These are phyloP conservation scores for Penicillium sp. DNA, from an alignment of 2,329 filamentous ascomycete species.

Conservation along the genomic window DNA sequence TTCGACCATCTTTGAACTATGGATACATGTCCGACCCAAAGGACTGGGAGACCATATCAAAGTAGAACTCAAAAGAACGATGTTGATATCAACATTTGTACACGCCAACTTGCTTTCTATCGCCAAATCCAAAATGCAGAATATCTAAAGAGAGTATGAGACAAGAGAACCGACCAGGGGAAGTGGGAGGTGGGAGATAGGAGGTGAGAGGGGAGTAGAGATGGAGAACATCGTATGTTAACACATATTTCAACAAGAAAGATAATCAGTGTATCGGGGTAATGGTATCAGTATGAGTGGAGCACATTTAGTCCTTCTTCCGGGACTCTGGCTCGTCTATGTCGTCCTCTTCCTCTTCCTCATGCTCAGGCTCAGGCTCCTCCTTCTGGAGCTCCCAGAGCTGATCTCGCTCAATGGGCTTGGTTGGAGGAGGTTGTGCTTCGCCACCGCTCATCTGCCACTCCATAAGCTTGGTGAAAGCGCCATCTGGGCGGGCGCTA, in stretches of 20 bases:
- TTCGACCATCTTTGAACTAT: not conserved
- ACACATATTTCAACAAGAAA: not conserved
- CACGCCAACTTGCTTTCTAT: constrained; percentile 19
- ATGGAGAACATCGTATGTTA: constrained; percentile 2
- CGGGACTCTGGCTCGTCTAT: constrained; percentile 14
- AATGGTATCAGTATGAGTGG: not conserved
- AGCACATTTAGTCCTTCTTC: constrained; percentile 20
- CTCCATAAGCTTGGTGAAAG: constrained; percentile 95
- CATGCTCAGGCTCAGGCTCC: constrained; percentile 36
- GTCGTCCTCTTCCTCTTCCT: constrained; percentile 30
- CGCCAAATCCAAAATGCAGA: constrained; percentile 8
- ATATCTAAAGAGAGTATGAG: constrained; percentile 4
- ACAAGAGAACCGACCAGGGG: constrained; percentile 1
- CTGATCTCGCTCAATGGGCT: constrained; percentile 48
- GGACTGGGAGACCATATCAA: not conserved
- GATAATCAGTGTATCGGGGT: not conserved
- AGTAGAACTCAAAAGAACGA: not conserved
- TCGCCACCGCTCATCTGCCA: constrained; percentile 95
- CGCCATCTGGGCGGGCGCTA: constrained; percentile 67
- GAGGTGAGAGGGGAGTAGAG: constrained; percentile 7
- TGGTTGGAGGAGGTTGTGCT: constrained; percentile 23
- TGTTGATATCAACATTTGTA: constrained; percentile 14
- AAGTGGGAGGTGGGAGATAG: too few species aligned
- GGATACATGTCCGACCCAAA: too few species aligned
- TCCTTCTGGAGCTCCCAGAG: constrained; percentile 47